Percentiles rank a stretch among this genome's conserved stretches.
Conservation (phyloP, 768 basidiomycete species). For the Thelephora aurantiotincta region DNA sequence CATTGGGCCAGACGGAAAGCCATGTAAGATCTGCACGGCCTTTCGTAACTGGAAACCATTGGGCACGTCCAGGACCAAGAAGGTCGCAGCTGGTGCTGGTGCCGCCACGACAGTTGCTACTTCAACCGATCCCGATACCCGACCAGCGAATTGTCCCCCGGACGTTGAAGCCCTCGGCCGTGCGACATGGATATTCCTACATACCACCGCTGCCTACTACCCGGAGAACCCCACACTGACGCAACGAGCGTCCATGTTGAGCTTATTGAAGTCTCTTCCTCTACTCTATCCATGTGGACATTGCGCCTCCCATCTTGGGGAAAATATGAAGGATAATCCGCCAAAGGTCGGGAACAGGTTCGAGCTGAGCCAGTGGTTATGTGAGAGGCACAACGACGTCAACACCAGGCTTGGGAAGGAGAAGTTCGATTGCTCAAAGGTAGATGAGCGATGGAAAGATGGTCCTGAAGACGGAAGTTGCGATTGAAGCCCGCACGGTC, state of each 20-base stretch:
- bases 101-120: slow-evolving; percentile 7
- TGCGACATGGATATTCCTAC: slow-evolving; percentile 95
- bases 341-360: slow-evolving; percentile 67
- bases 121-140: slow-evolving; percentile 20
- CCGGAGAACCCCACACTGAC: slow-evolving; percentile 63
- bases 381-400: slow-evolving; percentile 86
- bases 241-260: slow-evolving; percentile 76
- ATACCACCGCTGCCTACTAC: slow-evolving; percentile 92
- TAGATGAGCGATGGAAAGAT: slow-evolving; percentile 86
- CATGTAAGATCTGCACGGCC: slow-evolving; percentile 84
- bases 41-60: slow-evolving; percentile 55
- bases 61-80: slow-evolving; percentile 16
- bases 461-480: slow-evolving; percentile 82
- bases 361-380: slow-evolving; percentile 73
- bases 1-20: slow-evolving; percentile 87
- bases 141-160: slow-evolving; percentile 66
- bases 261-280: slow-evolving; percentile 65
- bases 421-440: slow-evolving; percentile 66
- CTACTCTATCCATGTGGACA: slow-evolving; percentile 77
- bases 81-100: slow-evolving; percentile 5
- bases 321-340: slow-evolving; percentile 48
- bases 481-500: slow-evolving; percentile 30
- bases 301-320: slow-evolving; percentile 75
- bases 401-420: slow-evolving; percentile 78
- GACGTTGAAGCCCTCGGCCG: slow-evolving; percentile 83